Conservation (phyloP, 2,329 filamentous ascomycete genomes). For the Anthostomella pinea region DNA sequence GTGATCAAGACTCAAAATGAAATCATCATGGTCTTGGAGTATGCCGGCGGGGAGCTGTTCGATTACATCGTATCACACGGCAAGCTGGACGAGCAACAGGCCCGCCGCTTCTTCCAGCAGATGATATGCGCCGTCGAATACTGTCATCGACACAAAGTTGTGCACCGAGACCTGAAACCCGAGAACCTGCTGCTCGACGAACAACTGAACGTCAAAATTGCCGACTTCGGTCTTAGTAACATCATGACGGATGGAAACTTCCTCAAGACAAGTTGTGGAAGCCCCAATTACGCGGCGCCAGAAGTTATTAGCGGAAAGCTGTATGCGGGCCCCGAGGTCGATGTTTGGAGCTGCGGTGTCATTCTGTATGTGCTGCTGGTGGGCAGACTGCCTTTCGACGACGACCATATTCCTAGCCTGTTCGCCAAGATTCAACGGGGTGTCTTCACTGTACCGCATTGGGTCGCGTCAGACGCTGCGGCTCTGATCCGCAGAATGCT, state of each 20-base stretch:
- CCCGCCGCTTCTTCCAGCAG: constrained; percentile 98
- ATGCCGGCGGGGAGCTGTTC: constrained; percentile 93
- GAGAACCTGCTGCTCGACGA: constrained; percentile 95
- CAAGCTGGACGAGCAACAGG: constrained; percentile 84
- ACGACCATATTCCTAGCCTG: constrained; percentile 94
- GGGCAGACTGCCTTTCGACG: constrained; percentile 88
- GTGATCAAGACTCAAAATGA: constrained; percentile 93
- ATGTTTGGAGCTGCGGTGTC: constrained; percentile 96
- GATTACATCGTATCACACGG: constrained; percentile 97
- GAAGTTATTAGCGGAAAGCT: constrained; percentile 98
- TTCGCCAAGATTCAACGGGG: constrained; percentile 98
- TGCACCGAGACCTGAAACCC: constrained; percentile 94
- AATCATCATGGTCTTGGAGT: constrained; percentile 99
- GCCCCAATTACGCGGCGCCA: constrained; percentile 95
- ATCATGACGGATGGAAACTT: constrained; percentile 99
- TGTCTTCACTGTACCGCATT: constrained; percentile 87
- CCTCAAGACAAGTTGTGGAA: constrained; percentile 96
- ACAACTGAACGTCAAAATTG: constrained; percentile 97
- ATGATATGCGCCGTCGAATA: constrained; percentile 99
- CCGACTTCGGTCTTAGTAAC: constrained; percentile 96
- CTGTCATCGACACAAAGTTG: constrained; percentile 97
- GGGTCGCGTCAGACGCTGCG: constrained; percentile 82
- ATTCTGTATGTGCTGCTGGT: constrained; percentile 83
- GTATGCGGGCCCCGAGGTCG: constrained; percentile 95
- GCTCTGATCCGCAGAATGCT: constrained; percentile 88